Percentiles rank a stretch among this genome's conserved stretches.
Evolutionary conservation across 2,329 filamentous ascomycete species (phyloP).

Genomic region (Aspergillus spinulosporus): DNA sequence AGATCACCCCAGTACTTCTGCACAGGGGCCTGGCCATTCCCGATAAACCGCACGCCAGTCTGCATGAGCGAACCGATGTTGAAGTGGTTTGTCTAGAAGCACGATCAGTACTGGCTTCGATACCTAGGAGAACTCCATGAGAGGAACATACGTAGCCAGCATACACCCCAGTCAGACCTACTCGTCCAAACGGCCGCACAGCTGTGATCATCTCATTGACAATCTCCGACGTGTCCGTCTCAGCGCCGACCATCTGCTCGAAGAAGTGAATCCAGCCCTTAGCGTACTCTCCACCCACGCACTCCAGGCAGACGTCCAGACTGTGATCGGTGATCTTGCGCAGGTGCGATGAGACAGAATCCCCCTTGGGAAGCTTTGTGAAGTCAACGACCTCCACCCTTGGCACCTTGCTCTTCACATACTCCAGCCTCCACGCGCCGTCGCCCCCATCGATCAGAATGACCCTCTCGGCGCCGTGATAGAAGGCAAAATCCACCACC

Average conservation of each 20-base stretch:
- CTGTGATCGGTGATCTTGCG: slow-evolving; percentile 74
- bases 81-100: slow-evolving; percentile 69
- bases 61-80: slow-evolving; percentile 84
- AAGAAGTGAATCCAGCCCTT: slow-evolving; percentile 11
- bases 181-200: slow-evolving; percentile 9
- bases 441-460: slow-evolving; percentile 75
- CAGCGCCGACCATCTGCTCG: slow-evolving; percentile 9
- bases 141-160: slow-evolving; percentile 55
- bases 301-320: slow-evolving; percentile 59
- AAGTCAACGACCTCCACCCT: slow-evolving; percentile 71
- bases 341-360: slow-evolving; percentile 68
- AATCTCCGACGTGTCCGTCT: slow-evolving; percentile 9
- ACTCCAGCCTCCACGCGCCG: slow-evolving; percentile 65
- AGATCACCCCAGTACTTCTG: slow-evolving; percentile 82
- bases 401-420: slow-evolving; percentile 63
- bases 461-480: slow-evolving; percentile 72
- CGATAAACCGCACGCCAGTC: slow-evolving; percentile 76
- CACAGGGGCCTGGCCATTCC: slow-evolving; percentile 70
- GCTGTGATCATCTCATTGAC: slow-evolving; percentile 15
- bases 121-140: neutral
- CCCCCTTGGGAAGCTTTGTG: slow-evolving; percentile 59
- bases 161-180: slow-evolving; percentile 55
- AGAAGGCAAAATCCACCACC: slow-evolving; percentile 64
- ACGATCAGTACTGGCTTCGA: neutral
- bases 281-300: slow-evolving; percentile 8